Evolutionary conservation across 371 early-diverging fungal species (phyloP).

Genomic region (Mortierella sp.): DNA sequence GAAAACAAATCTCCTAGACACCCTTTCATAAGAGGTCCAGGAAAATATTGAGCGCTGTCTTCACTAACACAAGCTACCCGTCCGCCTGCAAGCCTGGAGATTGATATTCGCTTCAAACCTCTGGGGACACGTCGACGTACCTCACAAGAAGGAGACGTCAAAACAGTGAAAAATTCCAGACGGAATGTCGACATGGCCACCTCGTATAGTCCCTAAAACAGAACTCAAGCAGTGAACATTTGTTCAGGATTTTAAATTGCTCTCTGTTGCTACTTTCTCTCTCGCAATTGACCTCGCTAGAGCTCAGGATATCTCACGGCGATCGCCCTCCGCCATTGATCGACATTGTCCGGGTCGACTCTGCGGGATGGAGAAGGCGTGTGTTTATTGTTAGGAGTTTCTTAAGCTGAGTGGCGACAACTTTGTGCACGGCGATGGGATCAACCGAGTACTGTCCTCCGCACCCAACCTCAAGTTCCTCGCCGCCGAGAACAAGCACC

Average conservation of each 20-base stretch:
- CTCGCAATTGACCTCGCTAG: background rate
- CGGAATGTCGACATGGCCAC: background rate
- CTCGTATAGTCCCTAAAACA: background rate
- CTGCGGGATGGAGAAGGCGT: too few species aligned
- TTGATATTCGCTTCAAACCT: background rate
- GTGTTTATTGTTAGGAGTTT: background rate
- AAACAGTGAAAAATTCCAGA: too few species aligned
- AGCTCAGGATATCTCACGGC: background rate
- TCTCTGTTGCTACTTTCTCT: background rate
- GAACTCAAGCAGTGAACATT: background rate
- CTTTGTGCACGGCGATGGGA: background rate
- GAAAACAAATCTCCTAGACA: background rate
- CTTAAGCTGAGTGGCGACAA: background rate
- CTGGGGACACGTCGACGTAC: background rate
- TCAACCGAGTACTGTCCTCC: background rate
- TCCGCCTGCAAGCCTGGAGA: background rate
- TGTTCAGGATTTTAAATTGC: background rate
- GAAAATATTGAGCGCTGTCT: background rate
- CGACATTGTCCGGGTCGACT: too few species aligned
- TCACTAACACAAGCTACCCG: background rate
- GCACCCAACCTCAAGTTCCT: background rate
- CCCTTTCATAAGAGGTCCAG: background rate
- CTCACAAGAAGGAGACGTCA: background rate
- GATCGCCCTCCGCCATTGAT: too few species aligned
- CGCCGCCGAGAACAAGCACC: background rate